Evolutionary conservation across 495 filamentous ascomycete species (phyloP).

Genomic region (Barbatosphaeria neglecta): DNA sequence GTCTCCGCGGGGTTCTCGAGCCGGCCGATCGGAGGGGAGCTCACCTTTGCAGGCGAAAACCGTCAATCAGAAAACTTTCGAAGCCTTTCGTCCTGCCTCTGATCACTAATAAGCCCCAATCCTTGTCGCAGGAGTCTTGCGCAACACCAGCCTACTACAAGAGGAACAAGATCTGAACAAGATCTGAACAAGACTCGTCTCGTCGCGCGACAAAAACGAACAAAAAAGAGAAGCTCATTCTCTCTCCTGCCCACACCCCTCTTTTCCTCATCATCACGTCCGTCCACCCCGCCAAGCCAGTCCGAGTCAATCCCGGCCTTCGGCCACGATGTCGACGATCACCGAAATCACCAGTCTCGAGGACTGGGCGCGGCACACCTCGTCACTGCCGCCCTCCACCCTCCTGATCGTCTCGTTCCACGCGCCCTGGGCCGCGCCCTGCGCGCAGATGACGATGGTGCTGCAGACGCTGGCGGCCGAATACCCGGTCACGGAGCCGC

Average conservation of each 20-base stretch:
- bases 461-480: constrained; percentile 73
- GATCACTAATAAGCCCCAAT: no score
- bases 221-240: no score
- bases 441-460: constrained; percentile 83
- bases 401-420: constrained; percentile 85
- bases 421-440: constrained; percentile 93
- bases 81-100: background rate
- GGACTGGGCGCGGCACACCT: constrained; percentile 54
- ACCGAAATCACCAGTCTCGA: constrained; percentile 57
- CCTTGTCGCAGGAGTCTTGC: no score
- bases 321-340: constrained; percentile 59
- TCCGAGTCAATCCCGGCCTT: no score
- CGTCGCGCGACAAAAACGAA: no score
- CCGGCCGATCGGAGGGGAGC: background rate
- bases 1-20: background rate
- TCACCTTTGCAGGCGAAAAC: no score
- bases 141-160: no score
- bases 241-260: no score
- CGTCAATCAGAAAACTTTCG: background rate
- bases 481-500: constrained; percentile 55
- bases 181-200: no score
- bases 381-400: constrained; percentile 50
- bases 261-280: no score
- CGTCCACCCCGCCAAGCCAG: background rate
- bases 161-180: no score